Evolutionary conservation across 2,329 filamentous ascomycete genomes (phyloP).

Genomic region (Cadophora sp.): DNA sequence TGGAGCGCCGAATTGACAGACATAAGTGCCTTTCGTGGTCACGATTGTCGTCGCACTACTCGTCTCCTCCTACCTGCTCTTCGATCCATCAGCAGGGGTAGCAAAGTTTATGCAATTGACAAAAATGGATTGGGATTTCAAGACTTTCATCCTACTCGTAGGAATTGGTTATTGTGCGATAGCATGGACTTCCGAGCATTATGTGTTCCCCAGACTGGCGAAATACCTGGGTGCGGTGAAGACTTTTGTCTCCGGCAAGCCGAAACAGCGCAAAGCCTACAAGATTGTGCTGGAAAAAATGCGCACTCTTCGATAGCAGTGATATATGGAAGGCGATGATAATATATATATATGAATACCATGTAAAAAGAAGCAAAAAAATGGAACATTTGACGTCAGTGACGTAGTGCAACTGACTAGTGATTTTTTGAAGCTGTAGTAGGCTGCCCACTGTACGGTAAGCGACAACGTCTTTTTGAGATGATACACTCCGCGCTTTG

Average conservation of each 20-base stretch:
- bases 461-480: slow-evolving; percentile 28
- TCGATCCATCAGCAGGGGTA: slow-evolving; percentile 74
- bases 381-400: slow-evolving; percentile 4
- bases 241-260: slow-evolving; percentile 60
- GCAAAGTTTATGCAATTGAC: slow-evolving; percentile 85
- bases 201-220: slow-evolving; percentile 73
- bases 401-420: slow-evolving; percentile 16
- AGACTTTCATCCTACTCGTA: slow-evolving; percentile 72
- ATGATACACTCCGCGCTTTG: slow-evolving; percentile 37
- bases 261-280: slow-evolving; percentile 86
- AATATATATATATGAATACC: slow-evolving; percentile 16
- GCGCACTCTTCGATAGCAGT: slow-evolving; percentile 45
- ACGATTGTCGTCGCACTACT: slow-evolving; percentile 74
- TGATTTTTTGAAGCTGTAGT: slow-evolving; percentile 12
- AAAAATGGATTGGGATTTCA: slow-evolving; percentile 74
- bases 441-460: slow-evolving; percentile 28
- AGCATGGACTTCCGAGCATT: slow-evolving; percentile 75
- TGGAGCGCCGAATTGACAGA: slow-evolving; percentile 13
- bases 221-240: slow-evolving; percentile 69
- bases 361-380: slow-evolving; percentile 16
- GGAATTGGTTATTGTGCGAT: slow-evolving; percentile 72
- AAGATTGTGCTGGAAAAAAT: slow-evolving; percentile 79
- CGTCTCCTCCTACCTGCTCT: slow-evolving; percentile 80
- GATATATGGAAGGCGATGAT: slow-evolving; percentile 15
- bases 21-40: slow-evolving; percentile 78